phyloP scores from a whole-genome alignment of 495 filamentous ascomycete species.

The Lasiosphaeria ovina region DNA sequence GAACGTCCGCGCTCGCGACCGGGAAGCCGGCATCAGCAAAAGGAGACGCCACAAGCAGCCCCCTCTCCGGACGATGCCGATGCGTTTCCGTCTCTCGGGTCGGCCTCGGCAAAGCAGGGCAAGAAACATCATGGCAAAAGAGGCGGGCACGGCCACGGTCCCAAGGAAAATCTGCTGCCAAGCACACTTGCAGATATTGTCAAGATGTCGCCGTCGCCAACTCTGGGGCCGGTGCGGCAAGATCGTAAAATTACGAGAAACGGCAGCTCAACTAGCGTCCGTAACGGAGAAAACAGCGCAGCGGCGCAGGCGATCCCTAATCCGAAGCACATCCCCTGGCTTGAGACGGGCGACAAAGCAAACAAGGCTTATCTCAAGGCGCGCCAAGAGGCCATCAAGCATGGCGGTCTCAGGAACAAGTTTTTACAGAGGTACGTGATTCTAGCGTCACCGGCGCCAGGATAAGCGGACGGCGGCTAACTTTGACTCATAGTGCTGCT shows the following conservation, averaged over 20 bases:
- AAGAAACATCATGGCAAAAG: constrained; percentile 93
- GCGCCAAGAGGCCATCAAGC: constrained; percentile 90
- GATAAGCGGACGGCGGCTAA: constrained; percentile 21
- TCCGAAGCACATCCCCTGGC: constrained; percentile 93
- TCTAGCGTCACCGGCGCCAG: neutral
- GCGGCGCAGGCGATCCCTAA: constrained; percentile 78
- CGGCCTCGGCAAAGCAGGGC: constrained; percentile 69
- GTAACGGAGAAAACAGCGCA: constrained; percentile 71
- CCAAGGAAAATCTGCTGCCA: constrained; percentile 66
- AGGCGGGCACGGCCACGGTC: constrained; percentile 68
- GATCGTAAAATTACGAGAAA: constrained; percentile 52
- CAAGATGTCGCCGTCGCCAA: constrained; percentile 84
- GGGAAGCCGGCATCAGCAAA: constrained; percentile 77
- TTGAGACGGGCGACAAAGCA: constrained; percentile 86
- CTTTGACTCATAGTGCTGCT: constrained; percentile 64
- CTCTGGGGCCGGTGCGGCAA: constrained; percentile 44
- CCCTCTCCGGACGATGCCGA: constrained; percentile 90
- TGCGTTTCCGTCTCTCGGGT: constrained; percentile 90
- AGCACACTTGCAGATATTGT: constrained; percentile 93
- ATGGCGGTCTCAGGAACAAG: constrained; percentile 93
- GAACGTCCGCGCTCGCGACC: constrained; percentile 80
- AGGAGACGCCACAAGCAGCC: constrained; percentile 62
- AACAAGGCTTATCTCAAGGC: constrained; percentile 95
- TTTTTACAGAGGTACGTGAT: constrained; percentile 81
- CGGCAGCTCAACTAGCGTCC: constrained; percentile 52